Conservation (phyloP, 768 basidiomycete genomes). For the Pleurotus ostreatus region DNA sequence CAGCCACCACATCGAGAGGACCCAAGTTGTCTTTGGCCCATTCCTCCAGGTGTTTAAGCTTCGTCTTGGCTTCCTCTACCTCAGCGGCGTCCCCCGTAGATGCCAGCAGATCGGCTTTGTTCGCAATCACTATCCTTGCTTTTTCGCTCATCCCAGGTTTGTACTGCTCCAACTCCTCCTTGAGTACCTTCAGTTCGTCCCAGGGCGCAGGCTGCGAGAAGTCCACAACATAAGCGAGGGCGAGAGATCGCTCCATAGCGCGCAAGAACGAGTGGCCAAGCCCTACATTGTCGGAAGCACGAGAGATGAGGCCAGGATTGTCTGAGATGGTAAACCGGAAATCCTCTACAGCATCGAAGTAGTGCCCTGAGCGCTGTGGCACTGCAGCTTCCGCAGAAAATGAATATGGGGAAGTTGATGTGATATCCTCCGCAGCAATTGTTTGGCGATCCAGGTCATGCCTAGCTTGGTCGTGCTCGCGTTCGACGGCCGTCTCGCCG, state of each 20-base stretch:
- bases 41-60: constrained; percentile 50
- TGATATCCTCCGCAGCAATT: neutral
- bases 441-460: neutral
- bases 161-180: constrained; percentile 82
- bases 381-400: constrained; percentile 13
- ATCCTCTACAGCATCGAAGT: constrained; percentile 61
- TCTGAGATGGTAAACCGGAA: constrained; percentile 96
- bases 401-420: neutral
- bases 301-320: constrained; percentile 88
- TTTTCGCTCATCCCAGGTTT: constrained; percentile 74
- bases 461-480: constrained; percentile 36
- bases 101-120: constrained; percentile 89
- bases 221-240: constrained; percentile 91
- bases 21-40: constrained; percentile 20
- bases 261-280: constrained; percentile 92
- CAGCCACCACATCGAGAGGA: constrained; percentile 66
- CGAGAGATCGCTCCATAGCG: constrained; percentile 87
- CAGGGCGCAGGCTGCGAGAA: constrained; percentile 70
- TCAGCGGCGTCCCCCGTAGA: constrained; percentile 41
- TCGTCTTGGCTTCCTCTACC: constrained; percentile 51
- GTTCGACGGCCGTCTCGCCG: constrained; percentile 66
- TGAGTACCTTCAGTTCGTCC: constrained; percentile 69
- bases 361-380: constrained; percentile 35
- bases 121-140: constrained; percentile 82
- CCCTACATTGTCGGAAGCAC: constrained; percentile 85